Evolutionary conservation across 129 eudicot species (phyloP).

Genomic region (Apium graveolens): DNA sequence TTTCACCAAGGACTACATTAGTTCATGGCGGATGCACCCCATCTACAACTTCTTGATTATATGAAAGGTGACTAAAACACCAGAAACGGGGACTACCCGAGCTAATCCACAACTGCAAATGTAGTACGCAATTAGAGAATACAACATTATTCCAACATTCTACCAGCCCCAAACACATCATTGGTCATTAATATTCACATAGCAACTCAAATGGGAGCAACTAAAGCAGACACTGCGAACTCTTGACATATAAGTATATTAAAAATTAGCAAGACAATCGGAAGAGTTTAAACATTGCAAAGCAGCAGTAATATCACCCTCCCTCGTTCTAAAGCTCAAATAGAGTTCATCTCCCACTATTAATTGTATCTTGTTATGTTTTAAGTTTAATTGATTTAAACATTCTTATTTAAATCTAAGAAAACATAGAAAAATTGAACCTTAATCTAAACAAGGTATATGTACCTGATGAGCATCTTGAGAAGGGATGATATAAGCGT

Average conservation of each 20-base stretch:
- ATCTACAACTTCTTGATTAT: conserved; percentile 69
- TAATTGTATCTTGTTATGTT: no score
- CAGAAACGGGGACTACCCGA: no score
- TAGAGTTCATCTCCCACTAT: no score
- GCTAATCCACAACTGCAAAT: conserved; percentile 56
- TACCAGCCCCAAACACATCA: conserved; percentile 11
- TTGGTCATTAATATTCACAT: neutral
- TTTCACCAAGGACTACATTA: conserved; percentile 80
- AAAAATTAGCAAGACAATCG: no score
- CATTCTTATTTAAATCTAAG: no score
- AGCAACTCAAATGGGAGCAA: neutral
- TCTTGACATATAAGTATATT: neutral
- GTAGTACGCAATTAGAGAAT: neutral
- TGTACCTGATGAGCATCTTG: conserved; percentile 99
- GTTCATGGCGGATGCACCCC: conserved; percentile 51
- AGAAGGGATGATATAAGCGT: conserved; percentile 96
- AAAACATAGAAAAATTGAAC: no score
- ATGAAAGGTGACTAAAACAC: no score
- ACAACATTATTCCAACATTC: neutral
- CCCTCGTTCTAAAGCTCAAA: no score
- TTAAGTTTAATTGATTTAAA: no score
- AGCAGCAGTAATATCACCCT: no score
- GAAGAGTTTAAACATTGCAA: no score
- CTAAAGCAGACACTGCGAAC: neutral
- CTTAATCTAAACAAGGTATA: no score